Percentiles rank a stretch among this genome's conserved stretches.
These are phyloP conservation scores for Dendrobium nobile DNA, from an alignment of 106 monocot genomes.

Conservation along the genomic window DNA sequence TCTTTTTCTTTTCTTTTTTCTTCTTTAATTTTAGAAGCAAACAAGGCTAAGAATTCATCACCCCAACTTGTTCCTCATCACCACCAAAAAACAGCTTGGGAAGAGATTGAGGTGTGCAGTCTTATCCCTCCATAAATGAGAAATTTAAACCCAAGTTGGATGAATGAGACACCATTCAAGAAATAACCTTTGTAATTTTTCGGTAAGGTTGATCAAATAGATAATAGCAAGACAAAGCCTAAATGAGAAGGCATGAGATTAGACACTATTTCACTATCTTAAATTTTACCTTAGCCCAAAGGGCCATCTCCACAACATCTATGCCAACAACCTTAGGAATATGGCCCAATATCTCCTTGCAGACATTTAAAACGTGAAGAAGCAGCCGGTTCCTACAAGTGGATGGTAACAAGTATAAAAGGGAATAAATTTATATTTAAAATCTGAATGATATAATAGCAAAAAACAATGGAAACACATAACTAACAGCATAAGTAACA, in stretches of 20 bases:
- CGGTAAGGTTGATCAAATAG: neutral
- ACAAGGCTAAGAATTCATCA: too few species aligned
- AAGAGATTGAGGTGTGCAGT: neutral
- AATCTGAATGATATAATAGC: neutral
- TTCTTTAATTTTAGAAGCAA: too few species aligned
- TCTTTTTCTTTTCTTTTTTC: too few species aligned
- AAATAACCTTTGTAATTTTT: neutral
- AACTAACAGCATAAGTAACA: neutral
- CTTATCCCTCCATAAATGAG: neutral
- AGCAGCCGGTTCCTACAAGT: slow-evolving; percentile 74
- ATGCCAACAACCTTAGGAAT: slow-evolving; percentile 94
- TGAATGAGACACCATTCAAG: neutral
- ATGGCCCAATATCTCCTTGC: slow-evolving; percentile 74
- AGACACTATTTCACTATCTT: neutral
- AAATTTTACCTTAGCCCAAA: slow-evolving; percentile 88
- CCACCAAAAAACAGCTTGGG: neutral
- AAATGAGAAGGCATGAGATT: neutral
- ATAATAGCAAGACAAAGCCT: neutral
- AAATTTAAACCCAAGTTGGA: neutral
- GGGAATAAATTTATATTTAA: neutral
- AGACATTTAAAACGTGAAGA: slow-evolving; percentile 75
- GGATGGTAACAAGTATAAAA: slow-evolving; percentile 5
- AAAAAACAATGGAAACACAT: slow-evolving; percentile 1
- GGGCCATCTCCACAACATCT: slow-evolving; percentile 98
- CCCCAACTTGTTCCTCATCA: too few species aligned